phyloP scores from a whole-genome alignment of 179 eudicot species.

The Patellifolia procumbens region DNA sequence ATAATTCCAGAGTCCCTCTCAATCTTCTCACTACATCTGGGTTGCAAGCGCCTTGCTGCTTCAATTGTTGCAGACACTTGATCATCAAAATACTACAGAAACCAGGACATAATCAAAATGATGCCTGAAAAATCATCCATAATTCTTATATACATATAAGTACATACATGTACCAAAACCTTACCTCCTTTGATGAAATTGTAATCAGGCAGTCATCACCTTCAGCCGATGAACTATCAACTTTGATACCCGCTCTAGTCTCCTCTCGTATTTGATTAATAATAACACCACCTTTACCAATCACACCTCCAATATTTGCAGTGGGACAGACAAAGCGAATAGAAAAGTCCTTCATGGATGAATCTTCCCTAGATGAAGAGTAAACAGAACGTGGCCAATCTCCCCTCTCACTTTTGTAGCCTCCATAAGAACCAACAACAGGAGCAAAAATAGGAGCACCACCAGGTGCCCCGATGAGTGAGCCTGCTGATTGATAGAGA shows the following conservation, averaged over 20 bases:
- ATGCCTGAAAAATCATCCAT: not conserved
- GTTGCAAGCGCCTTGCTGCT: constrained; percentile 92
- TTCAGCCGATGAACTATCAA: constrained; percentile 81
- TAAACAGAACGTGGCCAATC: constrained; percentile 73
- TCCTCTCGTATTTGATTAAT: constrained; percentile 97
- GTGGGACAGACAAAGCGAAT: constrained; percentile 85
- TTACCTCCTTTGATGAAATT: constrained; percentile 85
- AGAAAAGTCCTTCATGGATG: constrained; percentile 73
- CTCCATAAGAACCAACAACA: constrained; percentile 69
- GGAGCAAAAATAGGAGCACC: constrained; percentile 78
- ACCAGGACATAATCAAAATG: not conserved
- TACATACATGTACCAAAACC: not conserved
- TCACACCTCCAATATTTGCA: constrained; percentile 83
- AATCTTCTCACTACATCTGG: constrained; percentile 91
- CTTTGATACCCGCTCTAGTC: constrained; percentile 80
- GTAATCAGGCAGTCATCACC: constrained; percentile 84
- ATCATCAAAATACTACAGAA: constrained; percentile 75
- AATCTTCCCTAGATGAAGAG: constrained; percentile 62
- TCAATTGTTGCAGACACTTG: constrained; percentile 81
- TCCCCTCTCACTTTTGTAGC: constrained; percentile 69
- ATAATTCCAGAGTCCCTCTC: constrained; percentile 93
- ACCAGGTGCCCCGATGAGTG: constrained; percentile 60
- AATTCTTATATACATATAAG: not conserved
- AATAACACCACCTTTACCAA: constrained; percentile 88
- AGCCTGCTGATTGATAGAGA: constrained; percentile 56